A percentile compares a stretch with the other conserved stretches of the same genome.
These are phyloP conservation scores for Auxenochlorella pyrenoidosa DNA, from an alignment of 139 green algal species.

Conservation along the genomic window DNA sequence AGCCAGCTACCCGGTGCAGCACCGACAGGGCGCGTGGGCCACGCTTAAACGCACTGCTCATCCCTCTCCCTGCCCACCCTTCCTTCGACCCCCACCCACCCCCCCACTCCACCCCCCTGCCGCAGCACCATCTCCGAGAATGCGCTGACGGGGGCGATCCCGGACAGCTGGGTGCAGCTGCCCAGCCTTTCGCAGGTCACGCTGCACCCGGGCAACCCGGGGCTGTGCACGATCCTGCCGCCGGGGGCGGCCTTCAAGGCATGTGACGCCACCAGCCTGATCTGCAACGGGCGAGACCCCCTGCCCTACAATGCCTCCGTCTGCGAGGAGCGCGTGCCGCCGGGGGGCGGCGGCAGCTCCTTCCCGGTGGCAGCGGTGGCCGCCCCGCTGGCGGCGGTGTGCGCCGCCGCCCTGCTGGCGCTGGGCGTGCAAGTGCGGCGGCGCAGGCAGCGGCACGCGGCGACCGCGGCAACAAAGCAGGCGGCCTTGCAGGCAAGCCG, in stretches of 20 bases:
- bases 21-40: too few species aligned
- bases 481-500: background rate
- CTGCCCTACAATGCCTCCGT: background rate
- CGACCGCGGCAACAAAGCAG: background rate
- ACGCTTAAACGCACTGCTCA: too few species aligned
- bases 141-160: slow-evolving; percentile 18
- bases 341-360: background rate
- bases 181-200: background rate
- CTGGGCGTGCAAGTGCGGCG: background rate
- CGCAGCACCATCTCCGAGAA: slow-evolving; percentile 15
- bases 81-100: too few species aligned
- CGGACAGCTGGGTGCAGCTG: slow-evolving; percentile 1
- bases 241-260: background rate
- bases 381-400: background rate
- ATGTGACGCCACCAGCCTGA: background rate
- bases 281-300: background rate
- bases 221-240: slow-evolving; percentile 27
- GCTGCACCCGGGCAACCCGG: slow-evolving; percentile 32
- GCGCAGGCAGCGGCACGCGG: background rate
- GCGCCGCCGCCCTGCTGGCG: background rate
- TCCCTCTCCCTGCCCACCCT: background rate
- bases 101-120: background rate
- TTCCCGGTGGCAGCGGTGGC: slow-evolving; percentile 18
- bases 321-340: background rate
- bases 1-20: too few species aligned